phyloP scores from a whole-genome alignment of 495 filamentous ascomycete genomes.

The Antarctomyces pellizariae region DNA sequence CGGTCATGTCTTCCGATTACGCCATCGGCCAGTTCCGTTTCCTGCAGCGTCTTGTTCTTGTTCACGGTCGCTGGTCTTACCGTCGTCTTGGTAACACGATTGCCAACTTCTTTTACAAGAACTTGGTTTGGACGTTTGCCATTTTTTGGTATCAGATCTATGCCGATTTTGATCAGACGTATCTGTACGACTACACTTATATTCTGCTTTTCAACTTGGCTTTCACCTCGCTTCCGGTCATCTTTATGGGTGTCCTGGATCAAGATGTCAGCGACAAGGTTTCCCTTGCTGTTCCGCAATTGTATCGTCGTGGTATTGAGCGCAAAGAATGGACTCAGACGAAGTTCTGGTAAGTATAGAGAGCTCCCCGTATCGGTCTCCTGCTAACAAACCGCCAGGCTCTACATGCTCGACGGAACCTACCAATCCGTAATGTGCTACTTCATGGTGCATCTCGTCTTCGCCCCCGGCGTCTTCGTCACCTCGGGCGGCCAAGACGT shows the following conservation, averaged over 20 bases:
- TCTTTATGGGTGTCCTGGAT: constrained; percentile 91
- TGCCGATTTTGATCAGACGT: constrained; percentile 85
- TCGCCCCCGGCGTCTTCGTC: constrained; percentile 38
- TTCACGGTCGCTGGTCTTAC: constrained; percentile 95
- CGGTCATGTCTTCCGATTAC: constrained; percentile 97
- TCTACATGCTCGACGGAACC: constrained; percentile 85
- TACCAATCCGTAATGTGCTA: constrained; percentile 88
- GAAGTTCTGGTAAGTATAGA: constrained; percentile 70
- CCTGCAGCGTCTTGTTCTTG: constrained; percentile 71
- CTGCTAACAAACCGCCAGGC: constrained; percentile 28
- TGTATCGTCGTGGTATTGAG: constrained; percentile 91
- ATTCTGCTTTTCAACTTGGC: constrained; percentile 89
- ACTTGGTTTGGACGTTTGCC: constrained; percentile 91
- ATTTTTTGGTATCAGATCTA: constrained; percentile 97
- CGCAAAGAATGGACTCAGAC: constrained; percentile 88
- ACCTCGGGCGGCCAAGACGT: constrained; percentile 46
- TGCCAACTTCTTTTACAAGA: constrained; percentile 99
- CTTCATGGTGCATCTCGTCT: constrained; percentile 76
- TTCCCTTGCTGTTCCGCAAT: constrained; percentile 78
- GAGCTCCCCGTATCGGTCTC: constrained; percentile 1
- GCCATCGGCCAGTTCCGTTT: constrained; percentile 97
- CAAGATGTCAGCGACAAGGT: constrained; percentile 92
- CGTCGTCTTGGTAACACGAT: constrained; percentile 78
- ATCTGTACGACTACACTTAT: constrained; percentile 95
- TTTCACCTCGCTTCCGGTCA: constrained; percentile 88